Evolutionary conservation across 192 early-diverging fungal species (phyloP), one percentile per base, ranked within the genome.

Genomic region (Linnemannia elongata): DNA sequence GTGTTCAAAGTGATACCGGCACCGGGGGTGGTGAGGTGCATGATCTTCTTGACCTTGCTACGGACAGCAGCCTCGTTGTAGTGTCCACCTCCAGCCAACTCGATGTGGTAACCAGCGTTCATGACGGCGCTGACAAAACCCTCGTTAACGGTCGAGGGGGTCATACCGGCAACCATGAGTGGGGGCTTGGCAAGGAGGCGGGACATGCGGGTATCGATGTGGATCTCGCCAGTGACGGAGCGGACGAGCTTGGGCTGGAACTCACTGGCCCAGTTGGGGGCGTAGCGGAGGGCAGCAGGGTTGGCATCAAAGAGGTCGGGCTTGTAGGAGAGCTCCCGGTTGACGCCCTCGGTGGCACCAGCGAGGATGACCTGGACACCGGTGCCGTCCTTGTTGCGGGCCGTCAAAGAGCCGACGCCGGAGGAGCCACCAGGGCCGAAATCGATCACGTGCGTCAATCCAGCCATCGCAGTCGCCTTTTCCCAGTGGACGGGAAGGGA

Each of bases 121-220:
- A 94, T 94, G 47, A 96, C 90, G 30, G 97, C 97, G 12, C 95
- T 92, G 17, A 97, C 96, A 88, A 98, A 96, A 24, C 90, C 54
- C 54, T 93, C 93, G 75, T 91, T 95, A 79, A 92, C 94, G 9
- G 98, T 98, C 7, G 94, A 95, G 7, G 97, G 97, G 3, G 96
- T 97, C 97, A 98, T 98, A 45, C 98, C 98, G 33, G 96, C 96
- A 69, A 98, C 96, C 98, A 98, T 98, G 45, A 99, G 82, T 55
- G 98, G 96, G 10, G 98, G 95, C 89, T 96, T 94, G 68, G 95
- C 94, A 63, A 97, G 80, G n/a, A 97, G 90, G 44, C 96, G 94
- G 42, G 93, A 93, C 94, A 99, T 96, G 10, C 91, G 90, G 24
- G 96, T 97, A 88, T 97, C 97, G 27, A 99, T 89, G 78, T 97